Percentiles rank a stretch among this genome's conserved stretches.
Conservation (phyloP, 2,329 filamentous ascomycete species). For the Paracoccidioides brasiliensis region DNA sequence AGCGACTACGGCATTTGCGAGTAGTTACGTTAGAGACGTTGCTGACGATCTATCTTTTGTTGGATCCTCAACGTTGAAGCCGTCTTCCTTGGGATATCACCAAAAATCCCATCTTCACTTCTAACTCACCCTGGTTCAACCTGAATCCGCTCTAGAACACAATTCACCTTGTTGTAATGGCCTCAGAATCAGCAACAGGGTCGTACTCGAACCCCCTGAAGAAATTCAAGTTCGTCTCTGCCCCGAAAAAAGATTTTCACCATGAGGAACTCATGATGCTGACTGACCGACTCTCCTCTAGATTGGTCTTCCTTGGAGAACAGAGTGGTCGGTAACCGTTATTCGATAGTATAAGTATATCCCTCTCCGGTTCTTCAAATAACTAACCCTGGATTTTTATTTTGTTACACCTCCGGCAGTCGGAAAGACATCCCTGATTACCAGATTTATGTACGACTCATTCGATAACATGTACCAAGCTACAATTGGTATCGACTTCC, state of each 20-base stretch:
- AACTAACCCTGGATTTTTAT: slow-evolving; percentile 5
- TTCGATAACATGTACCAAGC: slow-evolving; percentile 99
- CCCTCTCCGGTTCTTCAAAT: not conserved
- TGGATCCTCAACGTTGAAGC: not conserved
- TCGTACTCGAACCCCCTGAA: slow-evolving; percentile 98
- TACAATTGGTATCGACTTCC: slow-evolving; percentile 97
- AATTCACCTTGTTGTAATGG: slow-evolving; percentile 43
- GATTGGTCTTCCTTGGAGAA: slow-evolving; percentile 93
- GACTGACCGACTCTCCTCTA: slow-evolving; percentile 25
- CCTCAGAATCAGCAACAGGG: slow-evolving; percentile 56
- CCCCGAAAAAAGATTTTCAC: too few species aligned
- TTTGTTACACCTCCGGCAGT: slow-evolving; percentile 41
- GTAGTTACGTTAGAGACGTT: not conserved
- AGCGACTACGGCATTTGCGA: slow-evolving; percentile 3
- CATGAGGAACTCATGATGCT: not conserved
- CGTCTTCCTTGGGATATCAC: not conserved
- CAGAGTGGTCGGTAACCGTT: slow-evolving; percentile 65
- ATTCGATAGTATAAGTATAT: slow-evolving; percentile 2
- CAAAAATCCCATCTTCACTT: not conserved
- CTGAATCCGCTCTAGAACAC: not conserved
- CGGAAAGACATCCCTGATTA: slow-evolving; percentile 96
- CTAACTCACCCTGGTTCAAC: not conserved
- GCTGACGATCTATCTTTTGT: not conserved
- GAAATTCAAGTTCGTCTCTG: slow-evolving; percentile 80
- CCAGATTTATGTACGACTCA: slow-evolving; percentile 99